These are phyloP conservation scores for Syzygium grande DNA, from an alignment of 345 rosid genomes.

Conservation along the genomic window DNA sequence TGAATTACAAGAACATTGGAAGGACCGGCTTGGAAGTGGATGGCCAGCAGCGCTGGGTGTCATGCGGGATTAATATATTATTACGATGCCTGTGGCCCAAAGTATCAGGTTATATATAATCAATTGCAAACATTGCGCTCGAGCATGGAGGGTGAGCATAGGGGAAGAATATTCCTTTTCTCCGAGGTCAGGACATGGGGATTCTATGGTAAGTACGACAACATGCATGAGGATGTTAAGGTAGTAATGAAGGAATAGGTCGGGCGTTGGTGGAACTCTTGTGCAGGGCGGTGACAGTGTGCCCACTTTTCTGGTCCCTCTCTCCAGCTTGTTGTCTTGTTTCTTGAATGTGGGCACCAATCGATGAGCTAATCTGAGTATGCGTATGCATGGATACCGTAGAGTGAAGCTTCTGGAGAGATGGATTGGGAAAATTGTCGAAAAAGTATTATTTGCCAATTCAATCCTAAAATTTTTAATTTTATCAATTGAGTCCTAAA, in stretches of 20 bases:
- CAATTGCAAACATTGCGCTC: background rate
- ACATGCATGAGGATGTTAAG: background rate
- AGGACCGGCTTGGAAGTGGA: background rate
- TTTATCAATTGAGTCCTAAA: too few species aligned
- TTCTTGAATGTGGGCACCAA: background rate
- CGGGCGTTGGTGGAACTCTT: background rate
- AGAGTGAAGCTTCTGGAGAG: background rate
- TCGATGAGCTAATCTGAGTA: background rate
- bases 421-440: background rate
- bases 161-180: background rate
- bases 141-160: background rate
- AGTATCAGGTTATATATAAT: background rate
- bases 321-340: background rate
- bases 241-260: background rate
- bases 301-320: background rate
- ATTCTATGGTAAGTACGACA: background rate
- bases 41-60: background rate
- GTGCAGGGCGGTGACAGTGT: background rate
- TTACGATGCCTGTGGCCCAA: background rate
- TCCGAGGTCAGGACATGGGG: background rate
- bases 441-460: too few species aligned
- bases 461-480: too few species aligned
- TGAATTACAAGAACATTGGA: background rate
- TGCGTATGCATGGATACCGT: background rate
- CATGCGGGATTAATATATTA: background rate